Conservation (phyloP, 805 yeast genomes). For the Candida namnaoensis region DNA sequence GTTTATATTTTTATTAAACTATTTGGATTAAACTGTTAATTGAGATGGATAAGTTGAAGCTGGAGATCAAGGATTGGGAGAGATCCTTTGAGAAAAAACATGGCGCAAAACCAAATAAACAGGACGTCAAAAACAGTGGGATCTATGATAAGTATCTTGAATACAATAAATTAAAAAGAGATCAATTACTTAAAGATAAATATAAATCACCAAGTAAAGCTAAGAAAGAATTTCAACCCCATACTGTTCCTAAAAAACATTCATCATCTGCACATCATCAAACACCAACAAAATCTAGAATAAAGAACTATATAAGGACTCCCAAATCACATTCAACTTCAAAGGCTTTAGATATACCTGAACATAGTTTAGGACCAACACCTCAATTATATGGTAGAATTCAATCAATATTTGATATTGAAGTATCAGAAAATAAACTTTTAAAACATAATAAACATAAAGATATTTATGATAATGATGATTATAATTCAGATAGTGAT, state of each 20-base stretch:
- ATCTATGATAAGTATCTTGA: background rate
- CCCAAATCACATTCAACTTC: too few relatives aligned
- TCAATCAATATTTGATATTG: slow-evolving; percentile 57
- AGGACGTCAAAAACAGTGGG: slow-evolving; percentile 32
- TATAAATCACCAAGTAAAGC: too few relatives aligned
- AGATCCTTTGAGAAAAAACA: slow-evolving; percentile 27
- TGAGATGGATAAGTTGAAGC: slow-evolving; percentile 21
- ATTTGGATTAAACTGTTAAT: too few relatives aligned
- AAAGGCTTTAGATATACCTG: background rate
- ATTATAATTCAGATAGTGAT: too few relatives aligned
- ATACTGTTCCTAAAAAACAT: too few relatives aligned
- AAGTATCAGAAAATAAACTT: too few relatives aligned
- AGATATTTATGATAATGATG: too few relatives aligned
- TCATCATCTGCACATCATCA: too few relatives aligned
- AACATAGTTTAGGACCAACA: slow-evolving; percentile 66
- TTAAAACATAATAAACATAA: slow-evolving; percentile 1
- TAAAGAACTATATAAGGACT: background rate
- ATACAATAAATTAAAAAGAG: background rate
- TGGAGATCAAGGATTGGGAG: slow-evolving; percentile 50
- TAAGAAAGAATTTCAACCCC: too few relatives aligned
- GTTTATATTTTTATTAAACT: too few relatives aligned
- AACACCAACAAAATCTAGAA: background rate
- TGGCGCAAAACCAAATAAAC: slow-evolving; percentile 36
- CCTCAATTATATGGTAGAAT: slow-evolving; percentile 80
- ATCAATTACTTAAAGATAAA: background rate